Base-by-base conservation (phyloP, 1,284 basidiomycete species). In the Ceratobasidium sp. region DNA sequence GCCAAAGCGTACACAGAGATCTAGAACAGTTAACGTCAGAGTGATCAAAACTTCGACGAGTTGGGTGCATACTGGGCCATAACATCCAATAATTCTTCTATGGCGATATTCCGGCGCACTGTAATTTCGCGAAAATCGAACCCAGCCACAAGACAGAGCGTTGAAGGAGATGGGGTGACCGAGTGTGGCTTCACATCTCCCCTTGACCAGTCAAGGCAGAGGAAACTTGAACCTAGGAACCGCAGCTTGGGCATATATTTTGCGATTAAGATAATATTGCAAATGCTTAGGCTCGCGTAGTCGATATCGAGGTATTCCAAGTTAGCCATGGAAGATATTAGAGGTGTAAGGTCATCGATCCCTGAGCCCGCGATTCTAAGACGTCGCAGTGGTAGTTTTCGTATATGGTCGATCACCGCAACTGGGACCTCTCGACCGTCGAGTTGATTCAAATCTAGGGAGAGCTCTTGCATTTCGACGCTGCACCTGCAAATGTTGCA, bases 281-380 rank as follows among this genome's bases (percentile, higher is more conserved):
- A 33, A n/a, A 23, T n/a, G n/a, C n/a, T n/a, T n/a, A n/a, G n/a
- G n/a, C n/a, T n/a, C n/a, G n/a, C n/a, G n/a, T n/a, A 38, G 2
- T 33, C 30, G 16, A 66, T 25, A 1, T 40, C 48, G 8, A 66
- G 36, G 21, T 66, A 66, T 8, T 66, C 63, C 14, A 66, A 16
- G 36, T 66, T 40, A 8, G 18, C 6, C 28, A 48, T 12, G 12
- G 21, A n/a, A 1, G 33, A 25, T 9, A 30, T 30, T 23, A 49
- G 18, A 16, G 18, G 36, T 1, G 3, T 21, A 8, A 11, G 18
- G 3, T 16, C n/a, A 21, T 2, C 6, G 36, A 21, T 40, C 30
- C 18, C 8, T 25, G n/a, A 11, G 25, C 25, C 21, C 40, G 16
- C 6, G n/a, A 66, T 42, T 28, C 36, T 48, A 6, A 66, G 7